Evolutionary conservation across 83 land plant species (phyloP), one percentile per base, ranked within the genome.

Genomic region (Picea engelmannii): DNA sequence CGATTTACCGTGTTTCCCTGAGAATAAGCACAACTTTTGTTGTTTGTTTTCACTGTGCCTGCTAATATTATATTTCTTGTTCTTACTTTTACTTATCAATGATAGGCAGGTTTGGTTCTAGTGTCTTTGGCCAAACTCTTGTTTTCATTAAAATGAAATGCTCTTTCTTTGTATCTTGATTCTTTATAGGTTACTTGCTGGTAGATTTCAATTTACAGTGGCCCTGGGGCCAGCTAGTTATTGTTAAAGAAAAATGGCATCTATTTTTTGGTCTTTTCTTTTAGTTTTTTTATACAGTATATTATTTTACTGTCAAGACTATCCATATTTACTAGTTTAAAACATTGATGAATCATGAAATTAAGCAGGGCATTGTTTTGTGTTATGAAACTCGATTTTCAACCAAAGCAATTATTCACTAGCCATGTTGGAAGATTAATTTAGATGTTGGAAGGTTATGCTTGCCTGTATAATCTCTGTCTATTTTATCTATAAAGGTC

Each of bases 381-480:
- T 18, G 23, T 71, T 42, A 2, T 71, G 42, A 21, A 42, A 42
- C 23, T 42, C 9, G 10, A 71, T 71, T 71, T 71, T 71, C 76
- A 38, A 3, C n/a, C 12, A 49, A 21, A 24, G 18, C 49, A 60
- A n/a, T 16, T 12, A 25, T 60, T 58, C 40, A 4, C 42, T 59
- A 58, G 79, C 8, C 15, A 78, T 59, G 6, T 8, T 78, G 79
- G 24, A 7, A 59, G n/a, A 25, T 58, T 60, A 60, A n/a, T 71
- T 44, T 31, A 59, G 15, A 78, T 60, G 42, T 58, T 58, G 25
- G 79, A 58, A 78, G 21, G 21, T 59, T 60, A 27, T 78, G 80
- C 15, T 15, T 1, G 40, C 67, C 59, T 62, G 10, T 61, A 31
- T 4, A 20, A 27, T 67, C 10, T 44, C 10, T 44, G 78, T 35